These are phyloP conservation scores for Daedaleopsis sinensis DNA, from an alignment of 768 basidiomycete species.

Conservation along the genomic window DNA sequence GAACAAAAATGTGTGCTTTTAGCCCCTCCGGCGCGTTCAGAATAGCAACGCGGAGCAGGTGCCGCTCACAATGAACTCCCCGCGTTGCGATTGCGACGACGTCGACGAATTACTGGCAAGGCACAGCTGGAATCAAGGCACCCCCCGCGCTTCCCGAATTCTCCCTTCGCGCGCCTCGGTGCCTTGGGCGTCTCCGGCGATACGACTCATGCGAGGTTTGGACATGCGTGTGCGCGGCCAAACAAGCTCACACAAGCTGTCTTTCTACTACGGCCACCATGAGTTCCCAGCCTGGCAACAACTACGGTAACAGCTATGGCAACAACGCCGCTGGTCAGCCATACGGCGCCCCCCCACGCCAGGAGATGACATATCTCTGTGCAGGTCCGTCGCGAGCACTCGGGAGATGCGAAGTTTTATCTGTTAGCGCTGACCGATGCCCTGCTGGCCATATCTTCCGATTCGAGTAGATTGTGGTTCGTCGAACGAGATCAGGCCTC, in stretches of 20 bases:
- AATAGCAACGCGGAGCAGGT: neutral
- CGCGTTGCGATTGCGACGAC: neutral
- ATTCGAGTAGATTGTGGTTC: conserved; percentile 72
- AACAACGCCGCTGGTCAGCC: neutral
- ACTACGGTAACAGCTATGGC: conserved; percentile 28
- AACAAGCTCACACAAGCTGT: conserved; percentile 29
- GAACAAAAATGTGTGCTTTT: too few relatives aligned
- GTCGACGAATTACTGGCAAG: neutral
- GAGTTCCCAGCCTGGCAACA: conserved; percentile 42
- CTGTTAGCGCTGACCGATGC: neutral
- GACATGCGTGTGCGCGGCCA: conserved; percentile 10
- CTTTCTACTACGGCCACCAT: conserved; percentile 33
- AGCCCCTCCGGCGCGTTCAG: neutral
- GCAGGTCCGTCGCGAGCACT: conserved; percentile 56
- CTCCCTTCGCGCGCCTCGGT: neutral
- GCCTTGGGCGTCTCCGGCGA: neutral
- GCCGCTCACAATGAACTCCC: neutral
- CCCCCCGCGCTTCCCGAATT: neutral
- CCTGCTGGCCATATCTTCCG: conserved; percentile 5
- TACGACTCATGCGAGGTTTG: conserved; percentile 18
- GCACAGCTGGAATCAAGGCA: neutral
- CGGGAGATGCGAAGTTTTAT: neutral
- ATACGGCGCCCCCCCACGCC: conserved; percentile 38
- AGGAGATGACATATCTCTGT: conserved; percentile 85
- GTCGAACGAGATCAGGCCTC: conserved; percentile 86